Evolutionary conservation across 2,329 filamentous ascomycete genomes (phyloP).

Genomic region (Hawksworthiomyces lignivorus): DNA sequence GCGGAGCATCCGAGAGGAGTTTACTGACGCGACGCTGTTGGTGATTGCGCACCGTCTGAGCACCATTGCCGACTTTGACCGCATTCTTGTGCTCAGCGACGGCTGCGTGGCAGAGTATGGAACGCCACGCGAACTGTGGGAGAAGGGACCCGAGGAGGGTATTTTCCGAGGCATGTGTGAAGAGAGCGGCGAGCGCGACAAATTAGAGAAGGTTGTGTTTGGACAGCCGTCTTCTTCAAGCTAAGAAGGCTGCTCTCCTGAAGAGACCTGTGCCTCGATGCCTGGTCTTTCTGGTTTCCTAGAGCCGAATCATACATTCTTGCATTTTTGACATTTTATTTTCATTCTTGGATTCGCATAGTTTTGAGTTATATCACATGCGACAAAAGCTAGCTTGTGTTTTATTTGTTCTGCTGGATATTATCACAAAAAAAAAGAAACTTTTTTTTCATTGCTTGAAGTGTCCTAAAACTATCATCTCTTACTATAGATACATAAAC

Average conservation of each 20-base stretch:
- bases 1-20: slow-evolving; percentile 63
- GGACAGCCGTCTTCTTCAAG: slow-evolving; percentile 16
- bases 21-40: slow-evolving; percentile 58
- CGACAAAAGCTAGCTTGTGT: not conserved
- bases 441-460: too few relatives aligned
- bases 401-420: not conserved
- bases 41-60: slow-evolving; percentile 71
- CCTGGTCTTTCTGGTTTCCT: not conserved
- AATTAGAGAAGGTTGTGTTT: slow-evolving; percentile 39
- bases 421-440: too few relatives aligned
- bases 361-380: too few relatives aligned
- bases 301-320: too few relatives aligned
- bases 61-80: slow-evolving; percentile 71
- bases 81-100: slow-evolving; percentile 63
- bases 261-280: too few relatives aligned
- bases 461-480: too few relatives aligned
- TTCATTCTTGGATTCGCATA: too few relatives aligned
- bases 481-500: too few relatives aligned
- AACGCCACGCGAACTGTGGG: slow-evolving; percentile 54
- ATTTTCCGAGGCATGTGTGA: slow-evolving; percentile 58
- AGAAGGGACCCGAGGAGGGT: slow-evolving; percentile 35
- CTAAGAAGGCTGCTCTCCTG: not conserved
- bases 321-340: not conserved
- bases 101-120: slow-evolving; percentile 63
- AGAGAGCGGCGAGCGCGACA: slow-evolving; percentile 52